Conservation (phyloP, 148 eudicot genomes). For the Euryodendron excelsum region DNA sequence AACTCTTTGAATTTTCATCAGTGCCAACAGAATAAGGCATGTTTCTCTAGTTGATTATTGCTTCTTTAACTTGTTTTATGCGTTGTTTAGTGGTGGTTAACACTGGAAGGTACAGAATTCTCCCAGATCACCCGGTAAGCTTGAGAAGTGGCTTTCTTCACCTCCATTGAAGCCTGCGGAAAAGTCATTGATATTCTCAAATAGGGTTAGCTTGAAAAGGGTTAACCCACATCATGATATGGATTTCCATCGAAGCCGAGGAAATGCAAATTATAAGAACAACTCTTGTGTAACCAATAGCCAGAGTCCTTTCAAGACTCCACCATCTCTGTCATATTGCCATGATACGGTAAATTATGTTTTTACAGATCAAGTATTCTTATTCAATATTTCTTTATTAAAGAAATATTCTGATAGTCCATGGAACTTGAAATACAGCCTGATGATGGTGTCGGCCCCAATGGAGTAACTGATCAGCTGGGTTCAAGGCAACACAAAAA, state of each 20-base stretch:
- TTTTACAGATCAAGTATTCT: not conserved
- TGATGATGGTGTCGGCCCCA: constrained; percentile 26
- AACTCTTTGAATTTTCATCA: constrained; percentile 52
- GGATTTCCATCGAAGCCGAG: constrained; percentile 24
- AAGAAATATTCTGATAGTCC: constrained; percentile 11
- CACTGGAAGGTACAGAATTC: constrained; percentile 32
- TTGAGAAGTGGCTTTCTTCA: constrained; percentile 46
- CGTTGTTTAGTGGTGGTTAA: constrained; percentile 10
- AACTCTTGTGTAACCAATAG: constrained; percentile 25
- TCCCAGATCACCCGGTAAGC: constrained; percentile 37
- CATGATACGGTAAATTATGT: constrained; percentile 58
- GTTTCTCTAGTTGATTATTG: constrained; percentile 12
- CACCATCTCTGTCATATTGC: constrained; percentile 73
- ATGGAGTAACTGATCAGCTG: constrained; percentile 34
- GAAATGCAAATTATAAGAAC: constrained; percentile 20
- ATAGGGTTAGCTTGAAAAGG: constrained; percentile 32
- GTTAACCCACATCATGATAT: constrained; percentile 20
- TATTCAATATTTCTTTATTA: not conserved
- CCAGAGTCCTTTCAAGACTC: constrained; percentile 81
- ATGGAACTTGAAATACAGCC: constrained; percentile 45
- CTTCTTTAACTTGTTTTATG: not conserved
- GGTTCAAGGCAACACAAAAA: constrained; percentile 80
- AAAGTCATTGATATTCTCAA: constrained; percentile 31
- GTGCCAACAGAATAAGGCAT: constrained; percentile 49
- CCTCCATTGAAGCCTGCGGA: constrained; percentile 35